Base-by-base conservation (phyloP, 192 early-diverging fungal genomes). In the Jimgerdemannia flammicorona region DNA sequence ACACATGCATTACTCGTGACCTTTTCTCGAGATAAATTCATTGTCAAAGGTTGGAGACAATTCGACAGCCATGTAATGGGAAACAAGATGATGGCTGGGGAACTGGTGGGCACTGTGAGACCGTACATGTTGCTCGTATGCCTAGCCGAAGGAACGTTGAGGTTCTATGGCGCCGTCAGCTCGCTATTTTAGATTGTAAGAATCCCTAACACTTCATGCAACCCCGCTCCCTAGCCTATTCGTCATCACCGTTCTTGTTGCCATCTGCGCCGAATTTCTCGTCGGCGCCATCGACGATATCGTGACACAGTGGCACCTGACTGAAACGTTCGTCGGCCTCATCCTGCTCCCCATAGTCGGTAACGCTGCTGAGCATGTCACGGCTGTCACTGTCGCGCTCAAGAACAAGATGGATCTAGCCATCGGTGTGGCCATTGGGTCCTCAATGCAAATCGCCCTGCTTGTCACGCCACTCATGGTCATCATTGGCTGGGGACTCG, bases 371-470 rank as follows among this genome's bases (percentile, higher is more conserved):
- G 91, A 94, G 84, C 94, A 97, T 78, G 88, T 95, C 41, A 95
- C 93, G 0, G 95, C 95, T 29, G 85, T 95, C 29, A 89, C 88
- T 2, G 90, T 89, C 11, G 92, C 95, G 3, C 88, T 93, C 69
- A 90, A 92, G 77, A 90, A 96, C 86, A 96, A 96, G 84, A 96
- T 95, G 95, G 94, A 98, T 76, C 78, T 98, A 63, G 92, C 94
- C 0, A 87, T 98, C 71, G 89, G 93, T 68, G 92, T 97, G 20
- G 95, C 96, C 39, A 84, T 97, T 4, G 97, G 96, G 18, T 93
- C 91, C 4, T 93, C 91, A 59, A 90, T 96, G 85, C 97, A 98
- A 75, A 95, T 98, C 75, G 89, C 96, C 3, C 82, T 95, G 72
- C 90, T 94, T 72, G 89, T 93, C 4, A 88, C 90, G 3, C 92